phyloP scores from a whole-genome alignment of 2,329 filamentous ascomycete species.

The Neonectria faginata region DNA sequence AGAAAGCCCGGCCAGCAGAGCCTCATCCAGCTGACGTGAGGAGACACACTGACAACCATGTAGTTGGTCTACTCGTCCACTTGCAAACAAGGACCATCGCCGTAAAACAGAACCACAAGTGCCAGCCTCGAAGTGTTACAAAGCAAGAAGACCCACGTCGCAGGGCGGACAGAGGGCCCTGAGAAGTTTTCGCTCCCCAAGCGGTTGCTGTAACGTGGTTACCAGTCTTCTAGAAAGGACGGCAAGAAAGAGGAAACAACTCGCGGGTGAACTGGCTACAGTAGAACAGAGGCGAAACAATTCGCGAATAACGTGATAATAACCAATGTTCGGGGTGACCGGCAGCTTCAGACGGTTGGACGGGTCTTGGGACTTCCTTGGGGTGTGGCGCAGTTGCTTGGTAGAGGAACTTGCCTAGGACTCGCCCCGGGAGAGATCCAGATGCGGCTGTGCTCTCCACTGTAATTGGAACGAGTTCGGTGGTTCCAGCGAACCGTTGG shows the following conservation, averaged over 20 bases:
- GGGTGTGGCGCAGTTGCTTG: conserved; percentile 23
- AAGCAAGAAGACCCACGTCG: conserved; percentile 1
- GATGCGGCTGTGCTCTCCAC: not conserved
- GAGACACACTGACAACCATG: conserved; percentile 3
- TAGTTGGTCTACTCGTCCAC: not conserved
- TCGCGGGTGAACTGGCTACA: conserved; percentile 1
- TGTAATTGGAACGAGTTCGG: not conserved
- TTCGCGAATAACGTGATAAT: conserved; percentile 9
- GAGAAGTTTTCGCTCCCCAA: conserved; percentile 3
- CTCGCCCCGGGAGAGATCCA: not conserved
- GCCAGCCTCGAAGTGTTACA: conserved; percentile 13
- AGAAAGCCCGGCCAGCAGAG: not conserved
- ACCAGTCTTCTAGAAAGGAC: conserved; percentile 4
- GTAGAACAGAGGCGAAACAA: conserved; percentile 1
- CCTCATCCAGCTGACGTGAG: conserved; percentile 13
- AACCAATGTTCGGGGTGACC: conserved; percentile 35
- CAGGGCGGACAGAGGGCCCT: conserved; percentile 9
- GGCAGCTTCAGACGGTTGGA: conserved; percentile 14
- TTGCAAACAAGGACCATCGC: conserved; percentile 12
- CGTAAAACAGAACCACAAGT: conserved; percentile 8
- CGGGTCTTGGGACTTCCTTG: conserved; percentile 11
- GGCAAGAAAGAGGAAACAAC: not conserved
- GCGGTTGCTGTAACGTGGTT: not conserved
- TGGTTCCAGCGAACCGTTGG: not conserved
- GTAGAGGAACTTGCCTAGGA: not conserved